Conservation (phyloP, 139 green algal species). For the Chlorella sorokiniana region DNA sequence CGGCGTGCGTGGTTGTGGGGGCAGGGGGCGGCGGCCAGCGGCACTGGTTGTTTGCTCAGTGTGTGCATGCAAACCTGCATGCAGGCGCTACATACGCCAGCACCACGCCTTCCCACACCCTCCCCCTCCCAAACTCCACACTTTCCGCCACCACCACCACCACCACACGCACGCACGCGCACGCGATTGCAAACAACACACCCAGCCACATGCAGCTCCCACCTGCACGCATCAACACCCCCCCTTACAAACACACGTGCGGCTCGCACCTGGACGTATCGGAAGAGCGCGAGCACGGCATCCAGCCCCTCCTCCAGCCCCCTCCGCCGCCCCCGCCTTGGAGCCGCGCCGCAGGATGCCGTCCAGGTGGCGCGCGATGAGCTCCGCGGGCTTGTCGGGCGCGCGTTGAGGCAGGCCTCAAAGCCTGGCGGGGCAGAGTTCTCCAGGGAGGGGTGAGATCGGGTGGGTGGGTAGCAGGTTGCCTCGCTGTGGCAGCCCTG, state of each 20-base stretch:
- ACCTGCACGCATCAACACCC: background rate
- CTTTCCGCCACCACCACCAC: no score
- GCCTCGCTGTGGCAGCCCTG: no score
- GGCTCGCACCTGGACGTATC: slow-evolving; percentile 76
- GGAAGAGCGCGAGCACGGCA: slow-evolving; percentile 88
- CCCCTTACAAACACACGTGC: background rate
- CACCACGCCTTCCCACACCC: no score
- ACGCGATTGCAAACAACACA: background rate
- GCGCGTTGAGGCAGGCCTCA: slow-evolving; percentile 94
- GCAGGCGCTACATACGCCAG: no score
- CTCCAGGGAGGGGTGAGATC: no score
- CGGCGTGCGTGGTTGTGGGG: background rate
- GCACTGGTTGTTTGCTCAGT: background rate
- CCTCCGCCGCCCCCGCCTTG: slow-evolving; percentile 54
- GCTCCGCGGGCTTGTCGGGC: slow-evolving; percentile 86
- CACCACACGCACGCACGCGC: no score
- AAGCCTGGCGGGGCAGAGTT: no score
- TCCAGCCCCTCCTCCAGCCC: slow-evolving; percentile 87
- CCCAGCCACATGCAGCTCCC: background rate
- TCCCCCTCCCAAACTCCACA: no score
- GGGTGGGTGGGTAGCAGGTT: no score
- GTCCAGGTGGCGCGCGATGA: slow-evolving; percentile 98
- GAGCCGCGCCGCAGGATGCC: slow-evolving; percentile 74
- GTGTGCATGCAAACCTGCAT: background rate
- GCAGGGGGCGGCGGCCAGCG: background rate